A percentile compares a stretch with the other conserved stretches of the same genome.
Conservation (phyloP, 129 eudicot genomes). For the Sambucus nigra region DNA sequence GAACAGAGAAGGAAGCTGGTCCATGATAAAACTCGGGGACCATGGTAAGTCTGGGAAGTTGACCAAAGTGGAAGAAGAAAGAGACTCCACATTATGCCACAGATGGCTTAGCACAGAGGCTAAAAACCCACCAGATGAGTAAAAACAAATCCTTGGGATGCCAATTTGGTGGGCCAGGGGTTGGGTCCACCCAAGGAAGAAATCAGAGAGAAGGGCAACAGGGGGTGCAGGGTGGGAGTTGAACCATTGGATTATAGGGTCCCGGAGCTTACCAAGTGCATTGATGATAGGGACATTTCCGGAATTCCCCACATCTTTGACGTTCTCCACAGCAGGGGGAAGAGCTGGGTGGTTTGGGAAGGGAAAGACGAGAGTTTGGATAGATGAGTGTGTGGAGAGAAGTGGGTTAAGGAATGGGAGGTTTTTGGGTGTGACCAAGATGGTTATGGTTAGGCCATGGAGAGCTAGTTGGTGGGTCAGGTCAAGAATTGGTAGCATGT, state of each 20-base stretch:
- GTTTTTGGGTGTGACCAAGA: slow-evolving; percentile 73
- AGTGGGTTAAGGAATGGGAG: slow-evolving; percentile 53
- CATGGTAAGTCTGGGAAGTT: slow-evolving; percentile 32
- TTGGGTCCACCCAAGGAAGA: slow-evolving; percentile 73
- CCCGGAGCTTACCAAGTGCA: slow-evolving; percentile 36
- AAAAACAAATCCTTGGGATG: slow-evolving; percentile 41
- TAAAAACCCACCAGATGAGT: slow-evolving; percentile 29
- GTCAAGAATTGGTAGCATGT: slow-evolving; percentile 71
- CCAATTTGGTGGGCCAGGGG: slow-evolving; percentile 32
- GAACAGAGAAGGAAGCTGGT: slow-evolving; percentile 45
- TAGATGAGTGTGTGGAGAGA: slow-evolving; percentile 44
- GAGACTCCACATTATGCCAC: slow-evolving; percentile 15
- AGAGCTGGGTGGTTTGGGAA: slow-evolving; percentile 52
- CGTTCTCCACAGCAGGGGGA: slow-evolving; percentile 54
- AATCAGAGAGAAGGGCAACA: slow-evolving; percentile 56
- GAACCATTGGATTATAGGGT: slow-evolving; percentile 42
- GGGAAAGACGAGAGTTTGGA: slow-evolving; percentile 47
- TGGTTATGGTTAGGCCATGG: slow-evolving; percentile 46
- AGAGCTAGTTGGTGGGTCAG: slow-evolving; percentile 45
- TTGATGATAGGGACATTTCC: slow-evolving; percentile 35
- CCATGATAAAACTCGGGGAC: slow-evolving; percentile 31
- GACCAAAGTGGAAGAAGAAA: slow-evolving; percentile 13
- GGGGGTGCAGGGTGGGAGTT: slow-evolving; percentile 47
- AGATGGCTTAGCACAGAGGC: slow-evolving; percentile 14
- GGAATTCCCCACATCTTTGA: slow-evolving; percentile 47